phyloP scores from a whole-genome alignment of 305 asterid genomes.

The Solanum aculeatissimum region DNA sequence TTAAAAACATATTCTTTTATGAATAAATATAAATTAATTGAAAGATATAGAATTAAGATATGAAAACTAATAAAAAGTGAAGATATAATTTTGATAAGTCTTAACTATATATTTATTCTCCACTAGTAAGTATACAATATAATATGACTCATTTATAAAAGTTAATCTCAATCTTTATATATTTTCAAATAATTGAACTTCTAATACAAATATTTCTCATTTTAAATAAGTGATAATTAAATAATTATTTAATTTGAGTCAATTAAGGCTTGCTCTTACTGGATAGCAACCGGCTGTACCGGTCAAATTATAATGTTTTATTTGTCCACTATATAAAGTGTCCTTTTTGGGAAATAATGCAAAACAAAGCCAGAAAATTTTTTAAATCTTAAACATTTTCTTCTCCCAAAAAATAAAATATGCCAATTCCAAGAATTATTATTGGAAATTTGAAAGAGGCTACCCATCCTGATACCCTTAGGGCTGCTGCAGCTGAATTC shows the following conservation, averaged over 20 bases:
- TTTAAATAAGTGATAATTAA: neutral
- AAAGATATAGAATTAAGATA: too few species aligned
- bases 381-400: neutral
- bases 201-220: neutral
- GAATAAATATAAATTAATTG: too few species aligned
- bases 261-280: neutral
- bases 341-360: neutral
- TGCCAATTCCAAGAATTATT: constrained; percentile 11
- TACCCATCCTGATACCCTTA: constrained; percentile 18
- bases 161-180: too few species aligned
- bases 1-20: too few species aligned
- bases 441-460: constrained; percentile 11
- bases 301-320: neutral
- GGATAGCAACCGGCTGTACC: neutral
- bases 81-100: too few species aligned
- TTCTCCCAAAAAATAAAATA: neutral
- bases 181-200: too few species aligned
- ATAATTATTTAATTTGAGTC: neutral
- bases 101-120: too few species aligned
- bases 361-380: neutral
- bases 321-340: neutral
- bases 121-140: too few species aligned
- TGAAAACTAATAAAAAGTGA: too few species aligned
- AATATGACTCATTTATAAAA: too few species aligned
- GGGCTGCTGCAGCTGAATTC: constrained; percentile 29